Evolutionary conservation across 352 stramenopile genomes (phyloP).

Genomic region (Blastocystis sp.): DNA sequence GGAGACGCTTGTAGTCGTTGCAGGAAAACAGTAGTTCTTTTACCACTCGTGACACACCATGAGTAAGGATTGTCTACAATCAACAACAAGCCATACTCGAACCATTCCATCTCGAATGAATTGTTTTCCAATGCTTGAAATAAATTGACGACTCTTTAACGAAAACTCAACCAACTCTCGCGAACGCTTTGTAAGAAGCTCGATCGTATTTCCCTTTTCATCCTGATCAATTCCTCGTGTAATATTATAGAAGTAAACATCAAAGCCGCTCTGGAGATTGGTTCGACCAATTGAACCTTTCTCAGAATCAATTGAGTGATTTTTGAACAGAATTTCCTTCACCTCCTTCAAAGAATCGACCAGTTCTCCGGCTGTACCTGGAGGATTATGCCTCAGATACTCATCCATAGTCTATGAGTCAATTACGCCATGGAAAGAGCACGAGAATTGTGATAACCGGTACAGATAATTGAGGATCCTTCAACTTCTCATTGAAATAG

Average conservation of each 20-base stretch:
- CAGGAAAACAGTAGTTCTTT: slow-evolving; percentile 10
- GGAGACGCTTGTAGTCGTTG: slow-evolving; percentile 43
- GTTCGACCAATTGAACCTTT: background rate
- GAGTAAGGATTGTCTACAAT: slow-evolving; percentile 50
- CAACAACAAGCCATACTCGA: background rate
- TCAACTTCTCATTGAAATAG: slow-evolving; percentile 10
- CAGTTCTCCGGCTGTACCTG: background rate
- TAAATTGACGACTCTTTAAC: slow-evolving; percentile 26
- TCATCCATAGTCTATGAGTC: background rate
- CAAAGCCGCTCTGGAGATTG: slow-evolving; percentile 14
- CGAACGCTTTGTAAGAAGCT: background rate
- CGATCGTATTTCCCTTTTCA: background rate
- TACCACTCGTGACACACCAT: slow-evolving; percentile 47
- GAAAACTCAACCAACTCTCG: background rate
- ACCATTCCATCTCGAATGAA: slow-evolving; percentile 49
- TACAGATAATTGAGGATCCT: background rate
- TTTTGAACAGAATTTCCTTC: background rate
- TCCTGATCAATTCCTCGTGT: slow-evolving; percentile 52
- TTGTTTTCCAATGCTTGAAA: slow-evolving; percentile 7
- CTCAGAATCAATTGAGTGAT: background rate
- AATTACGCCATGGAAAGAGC: background rate
- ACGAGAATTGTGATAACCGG: slow-evolving; percentile 8
- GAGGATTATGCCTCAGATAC: slow-evolving; percentile 2
- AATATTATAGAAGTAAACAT: slow-evolving; percentile 9
- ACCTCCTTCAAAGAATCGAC: background rate